Conservation (phyloP, 164 flowering plant genomes). For the Litsea cubeba region DNA sequence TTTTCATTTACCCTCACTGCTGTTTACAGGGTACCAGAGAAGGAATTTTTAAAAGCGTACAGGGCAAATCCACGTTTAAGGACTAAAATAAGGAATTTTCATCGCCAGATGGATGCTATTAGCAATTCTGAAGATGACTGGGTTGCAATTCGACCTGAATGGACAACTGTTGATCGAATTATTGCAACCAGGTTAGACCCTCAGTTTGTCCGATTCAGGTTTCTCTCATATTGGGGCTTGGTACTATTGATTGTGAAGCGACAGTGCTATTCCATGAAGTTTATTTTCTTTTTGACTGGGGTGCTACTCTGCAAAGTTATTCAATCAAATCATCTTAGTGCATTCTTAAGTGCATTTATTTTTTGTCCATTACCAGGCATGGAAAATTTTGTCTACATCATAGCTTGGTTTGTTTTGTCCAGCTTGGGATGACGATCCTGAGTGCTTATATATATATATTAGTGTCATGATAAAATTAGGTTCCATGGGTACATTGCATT, state of each 20-base stretch:
- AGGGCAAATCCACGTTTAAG: conserved; percentile 73
- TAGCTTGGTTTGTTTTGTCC: too few species aligned
- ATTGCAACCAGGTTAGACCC: conserved; percentile 72
- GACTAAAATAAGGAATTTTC: conserved; percentile 83
- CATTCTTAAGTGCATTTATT: too few species aligned
- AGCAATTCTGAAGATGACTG: conserved; percentile 78
- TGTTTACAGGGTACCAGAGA: conserved; percentile 82
- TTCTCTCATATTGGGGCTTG: background rate
- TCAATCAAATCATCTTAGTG: too few species aligned
- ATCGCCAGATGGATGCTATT: conserved; percentile 54
- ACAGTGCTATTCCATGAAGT: background rate
- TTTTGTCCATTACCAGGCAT: too few species aligned
- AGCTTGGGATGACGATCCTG: too few species aligned
- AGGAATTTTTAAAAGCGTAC: conserved; percentile 83
- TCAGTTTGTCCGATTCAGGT: background rate
- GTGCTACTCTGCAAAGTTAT: too few species aligned
- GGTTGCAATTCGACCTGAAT: conserved; percentile 88
- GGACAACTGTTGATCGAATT: conserved; percentile 96
- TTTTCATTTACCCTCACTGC: background rate
- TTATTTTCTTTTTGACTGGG: too few species aligned
- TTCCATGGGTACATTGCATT: too few species aligned
- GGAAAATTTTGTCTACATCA: too few species aligned
- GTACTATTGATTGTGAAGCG: background rate
- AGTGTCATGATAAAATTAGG: too few species aligned
- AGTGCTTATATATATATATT: too few species aligned